Evolutionary conservation across 805 yeast species (phyloP).

Genomic region (Kazachstania viticola): DNA sequence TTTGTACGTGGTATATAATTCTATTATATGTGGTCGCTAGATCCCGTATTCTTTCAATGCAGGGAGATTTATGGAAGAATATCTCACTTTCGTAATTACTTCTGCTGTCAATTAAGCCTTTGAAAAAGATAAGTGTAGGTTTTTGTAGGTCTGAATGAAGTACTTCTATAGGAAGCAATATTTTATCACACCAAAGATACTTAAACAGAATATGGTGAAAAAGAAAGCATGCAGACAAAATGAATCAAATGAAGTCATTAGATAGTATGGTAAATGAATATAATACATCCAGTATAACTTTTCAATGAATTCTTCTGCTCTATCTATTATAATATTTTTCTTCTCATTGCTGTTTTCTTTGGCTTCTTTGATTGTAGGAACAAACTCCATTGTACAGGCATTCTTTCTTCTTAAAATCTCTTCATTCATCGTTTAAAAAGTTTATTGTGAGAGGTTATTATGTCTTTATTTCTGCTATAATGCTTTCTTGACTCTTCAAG

Average conservation of each 20-base stretch:
- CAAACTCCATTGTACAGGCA: conserved; percentile 2
- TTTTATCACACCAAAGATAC: conserved; percentile 29
- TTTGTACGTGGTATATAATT: too few species aligned
- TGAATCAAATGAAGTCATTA: conserved; percentile 34
- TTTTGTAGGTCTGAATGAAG: too few species aligned
- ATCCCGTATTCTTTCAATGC: neutral
- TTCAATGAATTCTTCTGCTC: conserved; percentile 21
- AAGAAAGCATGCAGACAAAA: conserved; percentile 30
- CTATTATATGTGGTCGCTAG: too few species aligned
- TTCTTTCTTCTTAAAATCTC: neutral
- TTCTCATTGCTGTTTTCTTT: conserved; percentile 7
- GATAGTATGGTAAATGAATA: conserved; percentile 33
- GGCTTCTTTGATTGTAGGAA: conserved; percentile 8
- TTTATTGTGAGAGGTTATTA: too few species aligned
- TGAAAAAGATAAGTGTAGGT: too few species aligned
- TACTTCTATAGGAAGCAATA: conserved; percentile 15
- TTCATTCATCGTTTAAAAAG: too few species aligned
- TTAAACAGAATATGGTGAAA: conserved; percentile 27
- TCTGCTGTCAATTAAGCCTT: too few species aligned
- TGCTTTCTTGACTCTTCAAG: too few species aligned
- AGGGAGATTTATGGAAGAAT: too few species aligned
- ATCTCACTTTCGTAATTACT: too few species aligned
- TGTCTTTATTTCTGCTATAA: too few species aligned
- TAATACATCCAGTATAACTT: conserved; percentile 34
- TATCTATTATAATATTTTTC: conserved; percentile 10